Evolutionary conservation across 345 rosid genomes (phyloP), one percentile per base, ranked within the genome.

Genomic region (Camelina sativa): DNA sequence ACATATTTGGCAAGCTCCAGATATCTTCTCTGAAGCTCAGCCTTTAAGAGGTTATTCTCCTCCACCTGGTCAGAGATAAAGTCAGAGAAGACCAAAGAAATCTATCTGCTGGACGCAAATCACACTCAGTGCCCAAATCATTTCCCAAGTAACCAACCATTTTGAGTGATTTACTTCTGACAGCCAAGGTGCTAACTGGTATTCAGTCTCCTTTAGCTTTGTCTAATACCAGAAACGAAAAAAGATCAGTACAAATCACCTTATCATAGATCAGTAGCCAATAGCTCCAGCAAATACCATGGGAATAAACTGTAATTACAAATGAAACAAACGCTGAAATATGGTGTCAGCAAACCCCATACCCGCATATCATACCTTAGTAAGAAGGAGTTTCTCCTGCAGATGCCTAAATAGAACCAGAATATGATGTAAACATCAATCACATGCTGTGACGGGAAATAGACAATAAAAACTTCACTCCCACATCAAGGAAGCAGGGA

Each of bases 381-480:
- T 87, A 53, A 83, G 76, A 67, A 72, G 78, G 63, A 94, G 95
- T 80, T 92, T 88, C 83, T 92, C 97, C 65, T 85, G 97, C 37
- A 94, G 87, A 86, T 91, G 97, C 81, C 85, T 87, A 79, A 94
- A 92, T 16, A 94, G 84, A 64, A 94, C 90, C 99, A 92, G 92
- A 69, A 80, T 62, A 58, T 53, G 55, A 70, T 64, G 61, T 67
- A 69, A 81, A 79, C 47, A 83, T 76, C 70, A 66, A 34, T 32
- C 34, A 71, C 38, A 32, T 30, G 56, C 28, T 51, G 55, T 10
- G 77, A 60, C 7, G 55, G 67, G 28, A 48, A 30, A 50, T n/a
- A 48, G 19, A 40, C 56, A 35, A 17, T 37, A 50, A 43, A 34
- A 53, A 65, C 2, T 54, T 62, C 57, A 53, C 71, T 30, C 40